Conservation (phyloP, 768 basidiomycete genomes). For the Hygrocybe punicea region DNA sequence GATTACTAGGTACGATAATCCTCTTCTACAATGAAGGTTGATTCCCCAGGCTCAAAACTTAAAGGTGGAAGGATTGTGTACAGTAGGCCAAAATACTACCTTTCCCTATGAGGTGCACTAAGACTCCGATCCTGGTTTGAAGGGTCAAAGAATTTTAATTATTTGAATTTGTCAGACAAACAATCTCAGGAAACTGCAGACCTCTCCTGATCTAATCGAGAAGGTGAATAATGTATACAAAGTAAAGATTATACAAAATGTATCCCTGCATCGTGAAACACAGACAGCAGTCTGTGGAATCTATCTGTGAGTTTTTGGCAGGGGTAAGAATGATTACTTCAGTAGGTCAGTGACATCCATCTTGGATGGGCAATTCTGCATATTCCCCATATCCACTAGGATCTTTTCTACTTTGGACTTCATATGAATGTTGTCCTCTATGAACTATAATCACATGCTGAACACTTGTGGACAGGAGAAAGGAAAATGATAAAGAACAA, state of each 20-base stretch:
- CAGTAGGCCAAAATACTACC: no score
- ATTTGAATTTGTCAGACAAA: no score
- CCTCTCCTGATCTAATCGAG: no score
- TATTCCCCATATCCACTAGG: conserved; percentile 63
- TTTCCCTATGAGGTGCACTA: no score
- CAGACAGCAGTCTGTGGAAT: conserved; percentile 54
- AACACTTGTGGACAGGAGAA: neutral
- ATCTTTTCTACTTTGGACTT: conserved; percentile 69
- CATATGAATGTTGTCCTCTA: conserved; percentile 69
- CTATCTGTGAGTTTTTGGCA: conserved; percentile 4
- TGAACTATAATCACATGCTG: conserved; percentile 43
- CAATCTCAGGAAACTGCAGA: no score
- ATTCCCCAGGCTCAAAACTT: no score
- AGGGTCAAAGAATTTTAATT: no score
- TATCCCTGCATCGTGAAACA: conserved; percentile 71
- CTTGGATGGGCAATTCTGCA: conserved; percentile 81
- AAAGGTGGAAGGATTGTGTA: no score
- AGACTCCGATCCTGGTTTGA: no score
- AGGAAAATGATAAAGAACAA: neutral
- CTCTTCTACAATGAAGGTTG: no score
- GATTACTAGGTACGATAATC: no score
- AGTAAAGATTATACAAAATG: conserved; percentile 54
- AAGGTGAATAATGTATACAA: no score
- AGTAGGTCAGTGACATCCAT: conserved; percentile 92
- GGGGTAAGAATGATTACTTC: conserved; percentile 51